Evolutionary conservation across 1,139 yeast genomes (phyloP).

Genomic region (Taiozyma onychis): DNA sequence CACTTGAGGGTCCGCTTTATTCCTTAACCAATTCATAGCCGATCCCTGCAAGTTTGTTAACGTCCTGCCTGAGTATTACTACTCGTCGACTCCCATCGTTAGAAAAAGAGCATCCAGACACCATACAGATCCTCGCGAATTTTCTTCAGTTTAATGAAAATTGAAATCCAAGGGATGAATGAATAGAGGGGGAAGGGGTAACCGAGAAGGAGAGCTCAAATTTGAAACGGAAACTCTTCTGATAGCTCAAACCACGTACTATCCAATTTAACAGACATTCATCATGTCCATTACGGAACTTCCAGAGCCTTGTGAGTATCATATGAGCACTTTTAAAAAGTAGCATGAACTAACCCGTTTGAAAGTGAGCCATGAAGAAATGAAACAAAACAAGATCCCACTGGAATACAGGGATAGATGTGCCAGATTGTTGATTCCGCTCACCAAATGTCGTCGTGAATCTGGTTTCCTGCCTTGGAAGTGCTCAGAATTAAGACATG

Average conservation of each 20-base stretch:
- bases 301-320: conserved; percentile 10
- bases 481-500: conserved; percentile 76
- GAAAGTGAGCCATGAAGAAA: conserved; percentile 76
- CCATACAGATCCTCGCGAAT: neutral
- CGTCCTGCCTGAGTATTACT: too few species aligned
- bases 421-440: conserved; percentile 67
- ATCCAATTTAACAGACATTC: neutral
- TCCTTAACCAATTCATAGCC: too few species aligned
- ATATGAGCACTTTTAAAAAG: neutral
- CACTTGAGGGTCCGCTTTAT: too few species aligned
- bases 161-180: neutral
- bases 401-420: conserved; percentile 84
- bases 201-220: neutral
- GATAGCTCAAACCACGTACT: neutral
- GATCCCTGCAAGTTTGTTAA: too few species aligned
- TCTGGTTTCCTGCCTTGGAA: conserved; percentile 57
- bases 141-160: neutral
- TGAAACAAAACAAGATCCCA: conserved; percentile 77
- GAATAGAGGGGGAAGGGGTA: neutral
- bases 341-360: neutral
- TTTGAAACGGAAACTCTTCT: neutral
- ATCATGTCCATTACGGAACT: conserved; percentile 3
- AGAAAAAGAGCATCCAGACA: neutral
- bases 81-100: too few species aligned
- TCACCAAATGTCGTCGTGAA: conserved; percentile 53